Evolutionary conservation across 805 yeast genomes (phyloP), one percentile per base, ranked within the genome.

Genomic region (Kregervanrija delftensis): DNA sequence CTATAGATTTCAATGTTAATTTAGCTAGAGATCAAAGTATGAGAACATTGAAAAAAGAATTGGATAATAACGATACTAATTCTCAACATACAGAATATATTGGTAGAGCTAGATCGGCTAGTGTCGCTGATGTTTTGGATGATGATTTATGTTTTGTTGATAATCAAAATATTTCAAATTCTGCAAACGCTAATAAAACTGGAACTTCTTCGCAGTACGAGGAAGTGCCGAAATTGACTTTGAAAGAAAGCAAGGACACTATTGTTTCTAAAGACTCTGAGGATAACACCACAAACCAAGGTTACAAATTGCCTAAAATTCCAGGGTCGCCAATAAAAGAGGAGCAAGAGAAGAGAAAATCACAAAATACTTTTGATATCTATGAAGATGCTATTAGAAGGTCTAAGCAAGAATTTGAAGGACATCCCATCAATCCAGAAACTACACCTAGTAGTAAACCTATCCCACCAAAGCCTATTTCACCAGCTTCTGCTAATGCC

Each of bases 261-360:
- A 66, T 73, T 58, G 66, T 68, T 28, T 68, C 75, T 30, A 57
- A 59, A 35, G 58, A 56, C 41, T 63, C 65, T 2, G 66, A 59
- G 12, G 66, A 58, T 37, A 64, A 58, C n/a, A 54, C 55, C 32
- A 64, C 71, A 28, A 73, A 74, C 57, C 77, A 73, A 48, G 65
- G 65, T 43, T 66, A 73, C 49, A 70, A 71, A 52, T 58, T 77
- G 46, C 83, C 82, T 8, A 72, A 72, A 35, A 68, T 66, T 44
- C 69, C 71, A 12, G 64, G 62, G 10, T 64, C 69, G 12, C 69
- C 66, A 47, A 57, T 63, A 32, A 64, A 63, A 49, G 57, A 56
- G 31, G 59, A 54, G 14, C 41, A 42, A n/a, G 47, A 35, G 17
- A 43, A 52, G 39, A 49, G 55, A 33, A 48, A 49, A 35, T 49